Percentiles rank a stretch among this genome's conserved stretches.
Conservation (phyloP, 306 rosid genomes). For the Argentina anserina region DNA sequence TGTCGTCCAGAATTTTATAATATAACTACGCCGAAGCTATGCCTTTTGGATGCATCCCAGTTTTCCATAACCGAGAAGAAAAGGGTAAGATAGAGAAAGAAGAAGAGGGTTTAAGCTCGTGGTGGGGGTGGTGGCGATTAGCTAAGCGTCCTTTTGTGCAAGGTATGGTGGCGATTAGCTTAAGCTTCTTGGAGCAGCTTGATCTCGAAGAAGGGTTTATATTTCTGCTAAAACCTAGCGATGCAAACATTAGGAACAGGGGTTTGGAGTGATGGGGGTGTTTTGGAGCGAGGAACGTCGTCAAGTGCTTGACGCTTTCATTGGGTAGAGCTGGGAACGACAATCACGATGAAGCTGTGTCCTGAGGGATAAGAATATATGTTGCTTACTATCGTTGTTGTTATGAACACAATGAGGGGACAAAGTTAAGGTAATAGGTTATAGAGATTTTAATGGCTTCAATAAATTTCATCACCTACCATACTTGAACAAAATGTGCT, state of each 20-base stretch:
- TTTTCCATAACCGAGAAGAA: constrained; percentile 27
- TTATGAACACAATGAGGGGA: neutral
- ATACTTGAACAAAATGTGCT: neutral
- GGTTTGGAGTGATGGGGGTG: constrained; percentile 3
- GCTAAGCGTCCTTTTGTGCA: constrained; percentile 49
- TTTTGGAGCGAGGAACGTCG: constrained; percentile 15
- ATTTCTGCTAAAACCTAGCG: neutral
- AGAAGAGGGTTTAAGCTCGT: constrained; percentile 13
- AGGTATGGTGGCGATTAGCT: constrained; percentile 28
- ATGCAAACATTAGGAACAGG: neutral
- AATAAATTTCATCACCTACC: neutral
- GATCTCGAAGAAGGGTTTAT: neutral
- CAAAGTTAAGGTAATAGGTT: neutral
- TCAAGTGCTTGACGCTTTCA: constrained; percentile 34
- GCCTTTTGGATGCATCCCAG: constrained; percentile 64
- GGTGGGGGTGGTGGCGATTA: constrained; percentile 53
- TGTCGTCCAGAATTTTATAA: constrained; percentile 18
- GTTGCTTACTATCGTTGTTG: neutral
- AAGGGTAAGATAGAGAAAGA: neutral
- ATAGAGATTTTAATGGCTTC: neutral
- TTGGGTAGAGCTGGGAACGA: constrained; percentile 11
- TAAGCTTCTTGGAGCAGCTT: neutral
- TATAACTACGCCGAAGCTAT: constrained; percentile 37
- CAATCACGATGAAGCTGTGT: constrained; percentile 12
- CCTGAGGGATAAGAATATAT: neutral